These are phyloP conservation scores for Ganoderma meredithae DNA, from an alignment of 1,284 basidiomycete genomes.

Conservation along the genomic window DNA sequence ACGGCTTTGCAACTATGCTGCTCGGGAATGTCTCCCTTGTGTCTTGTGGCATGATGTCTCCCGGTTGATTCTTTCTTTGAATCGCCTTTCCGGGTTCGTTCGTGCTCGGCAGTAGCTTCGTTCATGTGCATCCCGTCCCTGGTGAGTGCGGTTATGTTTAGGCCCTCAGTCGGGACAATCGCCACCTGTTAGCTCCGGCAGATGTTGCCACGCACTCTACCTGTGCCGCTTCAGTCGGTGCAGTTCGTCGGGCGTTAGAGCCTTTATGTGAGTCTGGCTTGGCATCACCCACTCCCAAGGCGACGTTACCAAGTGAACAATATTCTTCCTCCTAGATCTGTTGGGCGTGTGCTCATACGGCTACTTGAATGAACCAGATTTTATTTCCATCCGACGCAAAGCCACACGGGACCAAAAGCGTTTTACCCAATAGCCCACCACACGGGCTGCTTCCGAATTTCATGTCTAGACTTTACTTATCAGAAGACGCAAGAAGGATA, in stretches of 20 bases:
- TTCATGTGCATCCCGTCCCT: not conserved
- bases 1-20: not conserved
- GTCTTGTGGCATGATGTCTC: not conserved
- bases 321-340: not conserved
- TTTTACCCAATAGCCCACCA: not conserved
- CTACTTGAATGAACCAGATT: not conserved
- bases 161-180: not conserved
- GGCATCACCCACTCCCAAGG: slow-evolving; percentile 12
- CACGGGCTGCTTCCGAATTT: not conserved
- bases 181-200: not conserved
- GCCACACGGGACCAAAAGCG: not conserved
- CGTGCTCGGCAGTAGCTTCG: not conserved
- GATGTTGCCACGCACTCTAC: not conserved
- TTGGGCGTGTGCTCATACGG: not conserved
- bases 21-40: not conserved
- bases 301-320: not conserved
- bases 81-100: not conserved
- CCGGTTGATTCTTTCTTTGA: not conserved
- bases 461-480: not conserved
- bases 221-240: not conserved
- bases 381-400: not conserved
- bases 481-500: not conserved
- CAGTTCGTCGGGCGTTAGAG: not conserved
- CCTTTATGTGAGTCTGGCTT: slow-evolving; percentile 6
- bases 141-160: not conserved